Evolutionary conservation across 2,329 filamentous ascomycete species (phyloP).

Genomic region (Dendryphion nanum): DNA sequence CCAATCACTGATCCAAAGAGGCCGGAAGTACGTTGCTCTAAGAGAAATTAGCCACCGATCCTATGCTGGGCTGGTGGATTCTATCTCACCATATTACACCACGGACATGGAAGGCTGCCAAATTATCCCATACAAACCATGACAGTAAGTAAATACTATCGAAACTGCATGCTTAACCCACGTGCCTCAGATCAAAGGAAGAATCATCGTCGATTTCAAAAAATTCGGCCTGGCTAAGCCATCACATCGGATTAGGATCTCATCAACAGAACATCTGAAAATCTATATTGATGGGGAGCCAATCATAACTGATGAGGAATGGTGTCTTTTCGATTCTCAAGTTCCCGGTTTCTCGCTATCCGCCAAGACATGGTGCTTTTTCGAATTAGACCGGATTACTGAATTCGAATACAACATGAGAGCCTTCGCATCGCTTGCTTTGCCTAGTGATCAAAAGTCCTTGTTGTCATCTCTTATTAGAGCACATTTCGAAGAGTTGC

Average conservation of each 20-base stretch:
- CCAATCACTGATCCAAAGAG: background rate
- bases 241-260: background rate
- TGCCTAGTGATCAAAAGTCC: background rate
- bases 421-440: background rate
- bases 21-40: background rate
- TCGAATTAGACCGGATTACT: background rate
- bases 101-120: no score
- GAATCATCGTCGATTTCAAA: background rate
- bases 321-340: background rate
- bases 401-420: background rate
- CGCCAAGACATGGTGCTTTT: background rate
- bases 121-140: background rate
- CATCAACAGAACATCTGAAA: background rate
- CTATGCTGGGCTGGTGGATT: background rate
- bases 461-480: background rate
- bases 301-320: background rate
- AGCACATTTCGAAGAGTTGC: constrained; percentile 1
- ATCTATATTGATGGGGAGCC: background rate
- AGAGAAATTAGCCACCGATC: background rate
- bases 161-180: background rate
- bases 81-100: background rate
- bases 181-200: background rate
- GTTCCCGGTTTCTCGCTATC: background rate
- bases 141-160: background rate
- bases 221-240: background rate